Percentiles rank a stretch among this genome's conserved stretches.
Evolutionary conservation across 169 alveolate genomes (phyloP).

Genomic region (Pseudocohnilembus persalinus): DNA sequence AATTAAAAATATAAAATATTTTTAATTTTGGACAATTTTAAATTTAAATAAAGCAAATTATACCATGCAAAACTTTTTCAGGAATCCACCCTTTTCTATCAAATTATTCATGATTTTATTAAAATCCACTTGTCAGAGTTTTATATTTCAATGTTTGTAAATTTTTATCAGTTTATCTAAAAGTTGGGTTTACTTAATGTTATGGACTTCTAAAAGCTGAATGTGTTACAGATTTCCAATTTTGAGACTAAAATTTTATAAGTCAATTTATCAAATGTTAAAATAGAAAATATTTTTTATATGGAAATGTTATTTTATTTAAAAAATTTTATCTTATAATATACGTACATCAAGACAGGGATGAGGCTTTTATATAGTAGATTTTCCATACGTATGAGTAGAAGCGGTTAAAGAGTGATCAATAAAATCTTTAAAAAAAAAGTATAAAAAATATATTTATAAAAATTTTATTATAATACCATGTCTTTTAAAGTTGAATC

Average conservation of each 20-base stretch:
- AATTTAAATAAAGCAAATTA: not conserved
- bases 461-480: not conserved
- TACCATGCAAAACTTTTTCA: conserved; percentile 26
- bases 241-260: not conserved
- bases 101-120: conserved; percentile 20
- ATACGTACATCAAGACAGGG: conserved; percentile 13
- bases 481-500: conserved; percentile 22
- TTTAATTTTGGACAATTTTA: not conserved
- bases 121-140: conserved; percentile 16
- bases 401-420: conserved; percentile 15
- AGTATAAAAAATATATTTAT: not conserved
- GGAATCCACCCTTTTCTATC: conserved; percentile 29
- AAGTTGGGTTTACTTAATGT: conserved; percentile 19
- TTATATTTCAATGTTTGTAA: conserved; percentile 11
- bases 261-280: too few species aligned
- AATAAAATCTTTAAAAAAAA: not conserved
- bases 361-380: conserved; percentile 6
- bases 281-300: too few species aligned
- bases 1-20: too few species aligned
- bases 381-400: conserved; percentile 18
- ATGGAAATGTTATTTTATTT: too few species aligned
- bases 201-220: conserved; percentile 13
- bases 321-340: too few species aligned
- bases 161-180: conserved; percentile 24
- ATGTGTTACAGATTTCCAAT: conserved; percentile 11